These are phyloP conservation scores for Psilocybe sp. DNA, from an alignment of 768 basidiomycete genomes.

Conservation along the genomic window DNA sequence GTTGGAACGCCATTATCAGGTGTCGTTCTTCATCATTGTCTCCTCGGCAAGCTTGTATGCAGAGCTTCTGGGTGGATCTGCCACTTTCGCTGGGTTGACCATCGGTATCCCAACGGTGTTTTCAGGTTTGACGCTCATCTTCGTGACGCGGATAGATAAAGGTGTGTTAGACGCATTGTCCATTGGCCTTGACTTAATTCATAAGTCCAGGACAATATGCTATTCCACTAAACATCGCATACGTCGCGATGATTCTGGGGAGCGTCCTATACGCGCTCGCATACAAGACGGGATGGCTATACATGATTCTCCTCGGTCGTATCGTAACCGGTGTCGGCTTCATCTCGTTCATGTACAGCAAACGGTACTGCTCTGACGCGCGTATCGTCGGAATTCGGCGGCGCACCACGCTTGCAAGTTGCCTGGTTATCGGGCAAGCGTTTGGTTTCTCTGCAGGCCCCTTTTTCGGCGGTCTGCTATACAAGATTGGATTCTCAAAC, in stretches of 20 bases:
- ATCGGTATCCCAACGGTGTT: constrained; percentile 68
- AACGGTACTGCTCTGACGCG: constrained; percentile 68
- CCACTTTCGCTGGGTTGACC: constrained; percentile 67
- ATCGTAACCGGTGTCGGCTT: constrained; percentile 61
- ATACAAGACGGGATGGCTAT: constrained; percentile 56
- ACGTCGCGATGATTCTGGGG: constrained; percentile 49
- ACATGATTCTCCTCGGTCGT: constrained; percentile 71
- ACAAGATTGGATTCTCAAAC: constrained; percentile 56
- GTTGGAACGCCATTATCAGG: constrained; percentile 27
- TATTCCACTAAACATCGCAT: constrained; percentile 52
- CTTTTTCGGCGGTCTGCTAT: constrained; percentile 60
- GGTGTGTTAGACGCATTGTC: constrained; percentile 31
- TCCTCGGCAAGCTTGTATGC: constrained; percentile 66
- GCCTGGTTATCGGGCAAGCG: constrained; percentile 62
- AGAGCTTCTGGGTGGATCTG: constrained; percentile 57
- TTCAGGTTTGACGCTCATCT: constrained; percentile 55
- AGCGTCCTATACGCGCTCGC: constrained; percentile 61
- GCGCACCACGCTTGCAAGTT: constrained; percentile 59
- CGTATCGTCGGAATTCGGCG: constrained; percentile 65
- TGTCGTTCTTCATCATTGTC: constrained; percentile 68
- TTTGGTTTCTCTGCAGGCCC: constrained; percentile 62
- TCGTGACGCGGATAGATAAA: constrained; percentile 52
- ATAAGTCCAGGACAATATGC: constrained; percentile 50
- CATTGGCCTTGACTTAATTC: background rate
- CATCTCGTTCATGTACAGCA: constrained; percentile 64